Percentiles rank a stretch among this genome's conserved stretches.
phyloP scores from a whole-genome alignment of 2,329 filamentous ascomycete species.

The Fusarium sulawesiense region DNA sequence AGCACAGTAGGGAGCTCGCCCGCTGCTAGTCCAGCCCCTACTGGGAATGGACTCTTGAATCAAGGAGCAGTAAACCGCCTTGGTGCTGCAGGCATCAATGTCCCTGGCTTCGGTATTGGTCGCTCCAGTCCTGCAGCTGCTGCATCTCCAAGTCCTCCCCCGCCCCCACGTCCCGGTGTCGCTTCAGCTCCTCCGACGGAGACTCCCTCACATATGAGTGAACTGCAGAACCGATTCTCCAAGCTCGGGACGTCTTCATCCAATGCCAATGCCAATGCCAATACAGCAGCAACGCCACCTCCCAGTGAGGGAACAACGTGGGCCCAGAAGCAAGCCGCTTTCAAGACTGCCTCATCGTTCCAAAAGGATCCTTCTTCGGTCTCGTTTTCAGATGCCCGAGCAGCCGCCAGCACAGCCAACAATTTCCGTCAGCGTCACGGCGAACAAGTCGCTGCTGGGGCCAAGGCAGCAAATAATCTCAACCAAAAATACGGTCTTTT shows the following conservation, averaged over 20 bases:
- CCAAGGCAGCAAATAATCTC: slow-evolving; percentile 65
- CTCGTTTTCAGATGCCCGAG: slow-evolving; percentile 67
- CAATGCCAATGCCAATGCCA: slow-evolving; percentile 19
- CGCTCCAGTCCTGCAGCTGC: slow-evolving; percentile 47
- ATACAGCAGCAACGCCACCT: slow-evolving; percentile 42
- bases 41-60: slow-evolving; percentile 55
- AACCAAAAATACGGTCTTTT: slow-evolving; percentile 71
- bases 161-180: slow-evolving; percentile 43
- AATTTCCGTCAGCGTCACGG: slow-evolving; percentile 78
- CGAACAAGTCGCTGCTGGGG: slow-evolving; percentile 72
- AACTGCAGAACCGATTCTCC: slow-evolving; percentile 76
- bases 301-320: slow-evolving; percentile 67
- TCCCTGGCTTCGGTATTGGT: slow-evolving; percentile 82
- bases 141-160: slow-evolving; percentile 44
- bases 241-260: slow-evolving; percentile 57
- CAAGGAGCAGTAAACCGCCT: slow-evolving; percentile 73
- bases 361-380: slow-evolving; percentile 71
- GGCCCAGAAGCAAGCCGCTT: slow-evolving; percentile 72
- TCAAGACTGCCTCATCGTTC: slow-evolving; percentile 69
- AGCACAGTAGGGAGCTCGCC: slow-evolving; percentile 41
- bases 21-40: slow-evolving; percentile 38
- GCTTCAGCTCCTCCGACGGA: slow-evolving; percentile 33
- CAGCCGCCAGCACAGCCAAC: slow-evolving; percentile 70
- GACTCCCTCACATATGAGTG: slow-evolving; percentile 63
- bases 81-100: slow-evolving; percentile 78